phyloP scores from a whole-genome alignment of 2,329 filamentous ascomycete species.

The Ilyonectria sp. region DNA sequence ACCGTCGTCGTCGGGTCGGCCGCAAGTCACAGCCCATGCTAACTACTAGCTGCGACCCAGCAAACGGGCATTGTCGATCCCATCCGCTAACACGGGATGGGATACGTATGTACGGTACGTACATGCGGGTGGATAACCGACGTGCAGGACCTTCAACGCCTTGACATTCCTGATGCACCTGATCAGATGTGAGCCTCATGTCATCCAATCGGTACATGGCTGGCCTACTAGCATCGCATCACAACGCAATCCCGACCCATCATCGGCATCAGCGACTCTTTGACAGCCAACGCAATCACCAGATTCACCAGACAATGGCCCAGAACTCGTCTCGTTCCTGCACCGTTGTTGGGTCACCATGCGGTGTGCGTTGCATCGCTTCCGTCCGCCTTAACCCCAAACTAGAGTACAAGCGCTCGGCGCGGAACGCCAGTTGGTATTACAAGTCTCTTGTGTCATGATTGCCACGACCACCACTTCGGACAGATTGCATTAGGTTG shows the following conservation, averaged over 20 bases:
- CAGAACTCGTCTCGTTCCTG: constrained; percentile 14
- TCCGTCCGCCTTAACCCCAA: constrained; percentile 22
- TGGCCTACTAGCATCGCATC: background rate
- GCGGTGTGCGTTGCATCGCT: constrained; percentile 21
- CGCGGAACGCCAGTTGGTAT: constrained; percentile 3
- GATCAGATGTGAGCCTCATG: constrained; percentile 17
- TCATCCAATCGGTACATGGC: constrained; percentile 27
- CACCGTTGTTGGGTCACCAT: constrained; percentile 21
- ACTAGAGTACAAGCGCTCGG: constrained; percentile 19
- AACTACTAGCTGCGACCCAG: constrained; percentile 31
- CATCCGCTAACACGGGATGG: constrained; percentile 32
- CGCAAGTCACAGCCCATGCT: constrained; percentile 34
- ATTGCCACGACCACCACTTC: constrained; percentile 12
- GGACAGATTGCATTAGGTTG: background rate
- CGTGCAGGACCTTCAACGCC: constrained; percentile 6
- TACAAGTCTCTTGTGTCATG: constrained; percentile 13
- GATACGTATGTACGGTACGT: constrained; percentile 13
- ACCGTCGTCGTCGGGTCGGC: constrained; percentile 33
- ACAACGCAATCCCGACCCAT: constrained; percentile 5
- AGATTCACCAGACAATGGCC: background rate
- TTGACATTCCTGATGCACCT: constrained; percentile 19
- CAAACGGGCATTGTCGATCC: constrained; percentile 42
- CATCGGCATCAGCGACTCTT: background rate
- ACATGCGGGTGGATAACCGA: background rate
- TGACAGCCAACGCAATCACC: background rate